Evolutionary conservation across 331 rosid genomes (phyloP).

Genomic region (Arachis monticola): DNA sequence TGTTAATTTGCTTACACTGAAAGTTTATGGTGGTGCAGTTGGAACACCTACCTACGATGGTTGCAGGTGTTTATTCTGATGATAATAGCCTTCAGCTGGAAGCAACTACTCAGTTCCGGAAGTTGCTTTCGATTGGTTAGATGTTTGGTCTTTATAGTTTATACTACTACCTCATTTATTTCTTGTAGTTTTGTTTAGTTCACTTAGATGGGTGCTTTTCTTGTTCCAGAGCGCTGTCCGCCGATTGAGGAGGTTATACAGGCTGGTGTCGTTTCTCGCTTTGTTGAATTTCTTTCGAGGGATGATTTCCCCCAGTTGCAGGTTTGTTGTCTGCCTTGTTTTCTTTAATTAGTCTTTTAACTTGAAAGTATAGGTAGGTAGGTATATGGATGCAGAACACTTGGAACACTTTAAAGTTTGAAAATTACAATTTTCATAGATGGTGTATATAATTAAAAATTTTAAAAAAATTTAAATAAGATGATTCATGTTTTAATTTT

Average conservation of each 20-base stretch:
- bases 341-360: neutral
- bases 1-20: neutral
- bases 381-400: too few species aligned
- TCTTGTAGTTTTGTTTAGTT: too few species aligned
- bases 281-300: constrained; percentile 81
- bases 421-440: too few species aligned
- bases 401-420: too few species aligned
- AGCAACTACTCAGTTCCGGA: constrained; percentile 83
- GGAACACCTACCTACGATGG: constrained; percentile 84
- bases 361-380: too few species aligned
- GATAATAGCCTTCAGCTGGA: constrained; percentile 67
- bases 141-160: neutral
- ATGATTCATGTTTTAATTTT: neutral
- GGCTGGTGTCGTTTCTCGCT: constrained; percentile 91
- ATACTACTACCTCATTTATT: too few species aligned
- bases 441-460: too few species aligned
- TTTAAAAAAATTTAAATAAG: too few species aligned
- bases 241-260: constrained; percentile 94
- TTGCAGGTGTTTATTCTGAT: constrained; percentile 69
- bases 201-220: neutral
- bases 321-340: constrained; percentile 45
- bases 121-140: constrained; percentile 85
- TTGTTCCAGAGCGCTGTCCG: constrained; percentile 67
- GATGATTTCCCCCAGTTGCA: constrained; percentile 91
- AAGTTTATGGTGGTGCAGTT: constrained; percentile 52